Percentiles rank a stretch among this genome's conserved stretches.
These are phyloP conservation scores for Syzygium grande DNA, from an alignment of 345 rosid species.

Conservation along the genomic window DNA sequence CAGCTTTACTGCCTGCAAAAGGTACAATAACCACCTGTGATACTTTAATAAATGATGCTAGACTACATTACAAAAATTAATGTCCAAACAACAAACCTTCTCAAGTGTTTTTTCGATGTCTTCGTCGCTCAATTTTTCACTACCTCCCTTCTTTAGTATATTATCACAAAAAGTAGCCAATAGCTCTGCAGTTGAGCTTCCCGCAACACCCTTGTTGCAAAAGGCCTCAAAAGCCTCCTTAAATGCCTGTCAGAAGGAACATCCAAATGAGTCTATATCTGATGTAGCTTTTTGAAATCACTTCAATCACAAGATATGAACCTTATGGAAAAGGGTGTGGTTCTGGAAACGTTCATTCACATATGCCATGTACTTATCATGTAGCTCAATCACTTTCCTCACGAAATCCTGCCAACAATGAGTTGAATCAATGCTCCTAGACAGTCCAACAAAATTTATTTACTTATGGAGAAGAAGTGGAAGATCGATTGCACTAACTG, in stretches of 20 bases:
- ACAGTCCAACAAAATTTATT: not conserved
- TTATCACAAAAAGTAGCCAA: slow-evolving; percentile 61
- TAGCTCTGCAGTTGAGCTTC: slow-evolving; percentile 57
- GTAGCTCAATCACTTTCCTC: slow-evolving; percentile 66
- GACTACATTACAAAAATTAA: not conserved
- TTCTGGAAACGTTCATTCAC: slow-evolving; percentile 63
- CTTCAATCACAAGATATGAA: not conserved
- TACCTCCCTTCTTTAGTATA: slow-evolving; percentile 57
- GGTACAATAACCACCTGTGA: not conserved
- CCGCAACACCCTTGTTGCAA: slow-evolving; percentile 50
- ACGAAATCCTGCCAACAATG: slow-evolving; percentile 52
- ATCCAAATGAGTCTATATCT: not conserved
- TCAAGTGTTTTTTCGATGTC: slow-evolving; percentile 59
- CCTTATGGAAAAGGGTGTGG: slow-evolving; percentile 71
- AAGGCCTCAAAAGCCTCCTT: slow-evolving; percentile 64
- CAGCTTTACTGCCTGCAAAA: slow-evolving; percentile 75
- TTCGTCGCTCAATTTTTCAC: slow-evolving; percentile 54
- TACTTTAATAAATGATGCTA: not conserved
- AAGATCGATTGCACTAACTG: slow-evolving; percentile 33
- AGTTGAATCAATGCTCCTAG: not conserved
- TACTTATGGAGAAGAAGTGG: not conserved
- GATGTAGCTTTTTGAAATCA: not conserved
- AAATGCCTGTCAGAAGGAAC: slow-evolving; percentile 30
- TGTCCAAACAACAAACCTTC: slow-evolving; percentile 21
- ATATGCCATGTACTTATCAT: slow-evolving; percentile 69